A percentile compares a stretch with the other conserved stretches of the same genome.
Evolutionary conservation across 352 stramenopile species (phyloP).

Genomic region (Pythium biforme): DNA sequence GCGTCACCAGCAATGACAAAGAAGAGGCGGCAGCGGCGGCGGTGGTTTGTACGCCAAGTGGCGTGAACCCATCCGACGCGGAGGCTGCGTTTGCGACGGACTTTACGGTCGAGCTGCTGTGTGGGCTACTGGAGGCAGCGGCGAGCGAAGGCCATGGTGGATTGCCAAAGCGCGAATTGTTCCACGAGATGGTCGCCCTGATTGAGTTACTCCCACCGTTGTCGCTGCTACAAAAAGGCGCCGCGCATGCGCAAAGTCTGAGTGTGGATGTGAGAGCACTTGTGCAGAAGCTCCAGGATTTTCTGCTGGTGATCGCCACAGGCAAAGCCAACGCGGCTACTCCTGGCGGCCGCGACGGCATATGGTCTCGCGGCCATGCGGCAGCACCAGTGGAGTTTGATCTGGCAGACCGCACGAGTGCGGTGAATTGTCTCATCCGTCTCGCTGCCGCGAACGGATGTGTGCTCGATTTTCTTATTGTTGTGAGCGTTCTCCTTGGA

Average conservation of each 20-base stretch:
- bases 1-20: not conserved
- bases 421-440: slow-evolving; percentile 52
- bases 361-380: not conserved
- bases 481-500: slow-evolving; percentile 55
- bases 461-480: slow-evolving; percentile 52
- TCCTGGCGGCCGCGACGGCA: too few species aligned
- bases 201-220: slow-evolving; percentile 39
- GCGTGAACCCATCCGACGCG: not conserved
- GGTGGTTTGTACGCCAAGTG: too few species aligned
- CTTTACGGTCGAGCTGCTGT: slow-evolving; percentile 13
- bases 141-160: not conserved
- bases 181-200: slow-evolving; percentile 22
- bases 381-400: slow-evolving; percentile 6
- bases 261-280: not conserved
- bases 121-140: slow-evolving; percentile 26
- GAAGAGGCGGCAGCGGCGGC: not conserved
- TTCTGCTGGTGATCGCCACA: slow-evolving; percentile 16
- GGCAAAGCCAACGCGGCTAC: not conserved
- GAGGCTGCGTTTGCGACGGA: slow-evolving; percentile 7
- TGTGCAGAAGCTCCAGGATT: slow-evolving; percentile 17
- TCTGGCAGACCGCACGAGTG: slow-evolving; percentile 35
- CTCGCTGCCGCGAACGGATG: slow-evolving; percentile 53
- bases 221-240: slow-evolving; percentile 28
- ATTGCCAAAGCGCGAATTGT: slow-evolving; percentile 7
- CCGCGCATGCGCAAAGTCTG: not conserved